A percentile compares a stretch with the other conserved stretches of the same genome.
These are phyloP conservation scores for Casaregolazyma suthepensis DNA, from an alignment of 1,139 yeast species.

Conservation along the genomic window DNA sequence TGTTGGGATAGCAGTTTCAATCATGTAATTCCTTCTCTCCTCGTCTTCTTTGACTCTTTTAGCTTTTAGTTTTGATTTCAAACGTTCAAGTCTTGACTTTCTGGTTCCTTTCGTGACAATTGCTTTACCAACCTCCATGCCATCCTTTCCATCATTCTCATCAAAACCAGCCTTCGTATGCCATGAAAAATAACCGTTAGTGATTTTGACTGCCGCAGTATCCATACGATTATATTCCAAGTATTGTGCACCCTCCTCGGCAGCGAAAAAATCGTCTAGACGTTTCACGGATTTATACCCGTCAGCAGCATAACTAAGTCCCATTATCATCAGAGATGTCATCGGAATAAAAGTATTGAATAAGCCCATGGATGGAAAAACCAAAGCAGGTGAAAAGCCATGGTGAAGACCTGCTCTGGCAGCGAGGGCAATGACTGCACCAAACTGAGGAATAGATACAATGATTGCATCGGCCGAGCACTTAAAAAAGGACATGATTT, in stretches of 20 bases:
- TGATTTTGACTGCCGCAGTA: slow-evolving; percentile 42
- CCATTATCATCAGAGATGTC: slow-evolving; percentile 52
- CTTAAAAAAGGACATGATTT: slow-evolving; percentile 32
- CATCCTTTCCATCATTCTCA: background rate
- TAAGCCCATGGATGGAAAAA: slow-evolving; percentile 68
- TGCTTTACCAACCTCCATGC: too few species aligned
- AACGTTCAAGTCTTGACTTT: background rate
- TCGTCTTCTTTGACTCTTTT: background rate
- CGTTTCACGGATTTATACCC: slow-evolving; percentile 55
- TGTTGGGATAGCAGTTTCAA: background rate
- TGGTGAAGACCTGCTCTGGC: slow-evolving; percentile 50
- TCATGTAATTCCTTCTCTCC: background rate
- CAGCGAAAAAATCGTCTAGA: slow-evolving; percentile 45
- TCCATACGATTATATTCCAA: slow-evolving; percentile 28
- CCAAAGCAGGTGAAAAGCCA: slow-evolving; percentile 49
- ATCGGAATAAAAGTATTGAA: slow-evolving; percentile 67
- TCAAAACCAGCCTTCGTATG: slow-evolving; percentile 20
- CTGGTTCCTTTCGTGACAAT: background rate
- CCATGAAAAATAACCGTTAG: slow-evolving; percentile 60
- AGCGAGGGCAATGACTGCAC: slow-evolving; percentile 65
- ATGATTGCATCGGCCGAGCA: slow-evolving; percentile 49
- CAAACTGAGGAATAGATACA: slow-evolving; percentile 54
- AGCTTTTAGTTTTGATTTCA: background rate
- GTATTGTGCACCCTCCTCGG: slow-evolving; percentile 30
- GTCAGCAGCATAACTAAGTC: slow-evolving; percentile 52